These are phyloP conservation scores for Talaromyces sp. DNA, from an alignment of 2,329 filamentous ascomycete genomes.

Conservation along the genomic window DNA sequence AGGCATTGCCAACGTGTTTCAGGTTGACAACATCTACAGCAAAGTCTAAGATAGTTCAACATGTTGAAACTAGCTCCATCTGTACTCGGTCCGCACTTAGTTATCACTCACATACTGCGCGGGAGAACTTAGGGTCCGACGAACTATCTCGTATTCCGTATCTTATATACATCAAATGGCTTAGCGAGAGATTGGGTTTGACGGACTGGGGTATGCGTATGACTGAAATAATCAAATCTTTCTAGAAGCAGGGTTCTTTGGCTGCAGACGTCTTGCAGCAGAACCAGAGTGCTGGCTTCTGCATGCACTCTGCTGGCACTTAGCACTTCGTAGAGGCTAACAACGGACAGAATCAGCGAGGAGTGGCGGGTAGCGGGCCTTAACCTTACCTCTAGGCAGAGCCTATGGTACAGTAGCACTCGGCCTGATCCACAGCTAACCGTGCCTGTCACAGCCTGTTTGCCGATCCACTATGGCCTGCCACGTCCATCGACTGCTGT, in stretches of 20 bases:
- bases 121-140: not conserved
- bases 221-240: not conserved
- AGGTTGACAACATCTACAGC: conserved; percentile 2
- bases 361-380: conserved; percentile 6
- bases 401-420: conserved; percentile 4
- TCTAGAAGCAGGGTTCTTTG: conserved; percentile 8
- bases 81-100: not conserved
- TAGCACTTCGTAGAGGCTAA: not conserved
- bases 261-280: conserved; percentile 6
- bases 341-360: not conserved
- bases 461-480: not conserved
- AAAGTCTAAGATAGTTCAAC: not conserved
- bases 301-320: not conserved
- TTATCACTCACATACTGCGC: not conserved
- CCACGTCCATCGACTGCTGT: not conserved
- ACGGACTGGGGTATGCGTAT: not conserved
- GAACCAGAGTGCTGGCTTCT: conserved; percentile 11
- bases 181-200: not conserved
- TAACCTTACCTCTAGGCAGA: not conserved
- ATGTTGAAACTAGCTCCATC: not conserved
- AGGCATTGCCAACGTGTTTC: conserved; percentile 2
- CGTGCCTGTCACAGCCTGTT: too few relatives aligned
- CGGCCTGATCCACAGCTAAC: conserved; percentile 1
- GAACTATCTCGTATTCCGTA: not conserved
- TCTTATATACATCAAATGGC: not conserved